Conservation (phyloP, 2,329 filamentous ascomycete species). For the Clonostachys solani region DNA sequence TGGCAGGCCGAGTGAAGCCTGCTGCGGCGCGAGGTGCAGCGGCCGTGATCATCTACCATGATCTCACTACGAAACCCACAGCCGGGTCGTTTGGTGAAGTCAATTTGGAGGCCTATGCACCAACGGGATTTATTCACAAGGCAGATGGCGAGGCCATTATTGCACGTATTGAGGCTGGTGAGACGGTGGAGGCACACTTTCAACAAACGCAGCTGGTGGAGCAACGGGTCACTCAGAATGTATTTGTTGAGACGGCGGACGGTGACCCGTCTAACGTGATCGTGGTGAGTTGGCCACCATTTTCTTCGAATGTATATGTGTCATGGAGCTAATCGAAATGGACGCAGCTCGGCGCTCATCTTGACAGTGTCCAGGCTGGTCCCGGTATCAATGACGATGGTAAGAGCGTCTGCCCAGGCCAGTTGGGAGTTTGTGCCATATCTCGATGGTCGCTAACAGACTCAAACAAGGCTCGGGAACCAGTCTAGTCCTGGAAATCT, state of each 20-base stretch:
- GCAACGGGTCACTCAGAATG: conserved; percentile 32
- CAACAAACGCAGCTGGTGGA: conserved; percentile 27
- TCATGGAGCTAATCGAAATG: not conserved
- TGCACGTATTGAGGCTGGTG: conserved; percentile 21
- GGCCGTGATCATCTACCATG: conserved; percentile 23
- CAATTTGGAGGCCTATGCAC: conserved; percentile 11
- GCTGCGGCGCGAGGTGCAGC: conserved; percentile 18
- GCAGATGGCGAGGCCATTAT: conserved; percentile 16
- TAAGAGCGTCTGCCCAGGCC: not conserved
- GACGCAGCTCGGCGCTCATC: conserved; percentile 29
- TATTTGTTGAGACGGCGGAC: conserved; percentile 37
- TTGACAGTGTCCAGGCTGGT: conserved; percentile 36
- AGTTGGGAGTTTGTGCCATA: not conserved
- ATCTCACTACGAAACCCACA: conserved; percentile 18
- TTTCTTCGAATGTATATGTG: not conserved
- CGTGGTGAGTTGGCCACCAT: conserved; percentile 9
- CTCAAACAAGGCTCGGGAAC: conserved; percentile 23
- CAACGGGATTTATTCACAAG: conserved; percentile 19
- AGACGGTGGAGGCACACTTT: conserved; percentile 23
- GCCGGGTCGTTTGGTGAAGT: conserved; percentile 17
- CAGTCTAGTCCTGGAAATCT: conserved; percentile 32
- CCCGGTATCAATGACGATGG: conserved; percentile 43
- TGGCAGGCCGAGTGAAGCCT: conserved; percentile 20
- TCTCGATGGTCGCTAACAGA: not conserved
- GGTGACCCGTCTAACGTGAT: conserved; percentile 36